These are phyloP conservation scores for Globisporangium mamillatum DNA, from an alignment of 352 stramenopile genomes.

Conservation along the genomic window DNA sequence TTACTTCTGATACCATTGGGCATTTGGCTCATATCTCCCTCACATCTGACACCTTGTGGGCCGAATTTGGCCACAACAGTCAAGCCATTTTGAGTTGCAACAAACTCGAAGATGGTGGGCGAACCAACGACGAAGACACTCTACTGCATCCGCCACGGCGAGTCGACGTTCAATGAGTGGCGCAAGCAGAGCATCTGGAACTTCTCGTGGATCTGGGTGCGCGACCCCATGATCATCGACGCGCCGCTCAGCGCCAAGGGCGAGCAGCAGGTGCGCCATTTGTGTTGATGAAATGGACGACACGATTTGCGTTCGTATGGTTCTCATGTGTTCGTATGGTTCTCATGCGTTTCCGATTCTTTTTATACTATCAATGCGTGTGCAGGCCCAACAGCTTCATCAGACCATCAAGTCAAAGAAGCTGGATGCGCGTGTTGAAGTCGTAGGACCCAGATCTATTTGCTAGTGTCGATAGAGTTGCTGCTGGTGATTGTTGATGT, in stretches of 20 bases:
- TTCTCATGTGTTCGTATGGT: background rate
- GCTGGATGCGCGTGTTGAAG: constrained; percentile 64
- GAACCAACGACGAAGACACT: constrained; percentile 46
- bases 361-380: background rate
- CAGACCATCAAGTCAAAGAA: constrained; percentile 30
- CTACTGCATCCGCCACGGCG: constrained; percentile 85
- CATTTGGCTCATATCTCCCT: too few relatives aligned
- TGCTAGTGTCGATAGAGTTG: background rate
- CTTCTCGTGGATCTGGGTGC: constrained; percentile 85
- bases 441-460: constrained; percentile 30
- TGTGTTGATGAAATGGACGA: background rate
- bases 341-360: background rate
- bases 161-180: constrained; percentile 89
- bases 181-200: constrained; percentile 69
- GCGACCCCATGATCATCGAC: constrained; percentile 85
- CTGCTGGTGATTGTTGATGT: constrained; percentile 3
- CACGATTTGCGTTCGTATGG: background rate
- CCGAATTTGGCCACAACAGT: background rate
- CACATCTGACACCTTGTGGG: background rate
- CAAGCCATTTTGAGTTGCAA: background rate
- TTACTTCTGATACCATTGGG: too few relatives aligned
- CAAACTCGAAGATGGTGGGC: background rate
- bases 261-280: constrained; percentile 48
- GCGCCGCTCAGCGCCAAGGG: constrained; percentile 72
- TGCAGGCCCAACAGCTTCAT: constrained; percentile 43